A percentile compares a stretch with the other conserved stretches of the same genome.
phyloP scores from a whole-genome alignment of 1,139 yeast genomes.

The Yamadazyma atmosphaerica region DNA sequence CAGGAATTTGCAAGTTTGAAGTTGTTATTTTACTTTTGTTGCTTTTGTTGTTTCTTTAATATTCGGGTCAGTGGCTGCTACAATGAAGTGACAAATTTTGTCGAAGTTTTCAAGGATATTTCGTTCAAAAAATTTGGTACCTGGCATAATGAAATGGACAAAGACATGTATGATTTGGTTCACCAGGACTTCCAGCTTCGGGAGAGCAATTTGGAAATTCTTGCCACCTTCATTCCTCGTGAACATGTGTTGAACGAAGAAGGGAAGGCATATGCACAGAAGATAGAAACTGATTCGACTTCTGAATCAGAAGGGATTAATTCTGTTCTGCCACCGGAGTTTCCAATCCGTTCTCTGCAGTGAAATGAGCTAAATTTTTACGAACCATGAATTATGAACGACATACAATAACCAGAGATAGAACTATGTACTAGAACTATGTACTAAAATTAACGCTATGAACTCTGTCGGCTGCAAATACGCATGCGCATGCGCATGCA shows the following conservation, averaged over 20 bases:
- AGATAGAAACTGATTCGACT: neutral
- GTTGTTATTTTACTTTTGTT: conserved; percentile 21
- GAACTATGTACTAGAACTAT: no score
- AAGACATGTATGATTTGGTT: conserved; percentile 2
- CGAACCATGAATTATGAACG: no score
- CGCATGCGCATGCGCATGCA: no score
- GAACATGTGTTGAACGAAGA: neutral
- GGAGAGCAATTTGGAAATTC: neutral
- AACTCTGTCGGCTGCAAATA: no score
- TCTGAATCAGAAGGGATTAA: no score
- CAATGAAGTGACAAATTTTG: neutral
- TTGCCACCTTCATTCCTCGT: neutral
- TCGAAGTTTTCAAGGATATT: neutral
- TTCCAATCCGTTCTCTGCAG: no score
- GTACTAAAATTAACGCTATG: no score
- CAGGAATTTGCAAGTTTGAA: conserved; percentile 24
- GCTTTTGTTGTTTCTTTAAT: conserved; percentile 10
- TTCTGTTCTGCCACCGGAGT: no score
- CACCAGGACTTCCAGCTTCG: neutral
- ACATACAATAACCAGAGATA: no score
- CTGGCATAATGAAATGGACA: neutral
- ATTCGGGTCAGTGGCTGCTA: neutral
- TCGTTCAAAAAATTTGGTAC: neutral
- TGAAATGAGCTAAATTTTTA: no score
- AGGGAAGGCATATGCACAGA: neutral